Percentiles rank a stretch among this genome's conserved stretches.
phyloP scores from a whole-genome alignment of 2,329 filamentous ascomycete species.

The Fusarium staphyleae region DNA sequence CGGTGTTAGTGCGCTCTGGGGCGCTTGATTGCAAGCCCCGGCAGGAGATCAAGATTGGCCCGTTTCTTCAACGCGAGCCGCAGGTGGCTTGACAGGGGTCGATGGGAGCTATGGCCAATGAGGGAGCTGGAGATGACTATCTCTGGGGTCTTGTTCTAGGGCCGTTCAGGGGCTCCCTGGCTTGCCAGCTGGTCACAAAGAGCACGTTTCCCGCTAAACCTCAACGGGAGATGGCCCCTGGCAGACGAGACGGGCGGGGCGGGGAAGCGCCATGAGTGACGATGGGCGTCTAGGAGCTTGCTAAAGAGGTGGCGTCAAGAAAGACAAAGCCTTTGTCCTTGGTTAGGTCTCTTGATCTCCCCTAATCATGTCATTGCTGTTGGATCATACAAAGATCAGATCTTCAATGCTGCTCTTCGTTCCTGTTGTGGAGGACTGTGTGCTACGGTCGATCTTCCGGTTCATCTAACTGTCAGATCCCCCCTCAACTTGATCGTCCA shows the following conservation, averaged over 20 bases:
- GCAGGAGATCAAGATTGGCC: slow-evolving; percentile 52
- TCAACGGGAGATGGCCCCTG: slow-evolving; percentile 6
- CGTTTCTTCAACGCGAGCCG: slow-evolving; percentile 43
- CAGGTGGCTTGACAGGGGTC: slow-evolving; percentile 33
- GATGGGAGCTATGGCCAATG: slow-evolving; percentile 18
- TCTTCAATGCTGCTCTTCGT: slow-evolving; percentile 20
- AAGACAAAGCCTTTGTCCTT: slow-evolving; percentile 1
- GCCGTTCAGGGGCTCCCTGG: slow-evolving; percentile 13
- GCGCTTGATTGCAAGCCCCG: slow-evolving; percentile 38
- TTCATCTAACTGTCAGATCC: slow-evolving; percentile 16
- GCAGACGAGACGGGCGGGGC: slow-evolving; percentile 22
- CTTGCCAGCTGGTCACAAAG: background rate
- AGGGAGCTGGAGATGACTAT: background rate
- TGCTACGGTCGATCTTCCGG: background rate
- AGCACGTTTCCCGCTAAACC: background rate
- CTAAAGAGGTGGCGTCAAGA: slow-evolving; percentile 1
- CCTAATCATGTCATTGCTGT: background rate
- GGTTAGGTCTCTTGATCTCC: background rate
- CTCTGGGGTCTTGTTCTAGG: slow-evolving; percentile 17
- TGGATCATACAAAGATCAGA: slow-evolving; percentile 12
- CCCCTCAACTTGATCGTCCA: slow-evolving; percentile 2
- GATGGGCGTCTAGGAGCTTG: background rate
- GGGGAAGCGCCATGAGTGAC: slow-evolving; percentile 20
- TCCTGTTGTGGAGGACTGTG: slow-evolving; percentile 21
- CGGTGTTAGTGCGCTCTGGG: background rate